Evolutionary conservation across 2,329 filamentous ascomycete species (phyloP), one percentile per base, ranked within the genome.

Genomic region (Ophiostoma ips): DNA sequence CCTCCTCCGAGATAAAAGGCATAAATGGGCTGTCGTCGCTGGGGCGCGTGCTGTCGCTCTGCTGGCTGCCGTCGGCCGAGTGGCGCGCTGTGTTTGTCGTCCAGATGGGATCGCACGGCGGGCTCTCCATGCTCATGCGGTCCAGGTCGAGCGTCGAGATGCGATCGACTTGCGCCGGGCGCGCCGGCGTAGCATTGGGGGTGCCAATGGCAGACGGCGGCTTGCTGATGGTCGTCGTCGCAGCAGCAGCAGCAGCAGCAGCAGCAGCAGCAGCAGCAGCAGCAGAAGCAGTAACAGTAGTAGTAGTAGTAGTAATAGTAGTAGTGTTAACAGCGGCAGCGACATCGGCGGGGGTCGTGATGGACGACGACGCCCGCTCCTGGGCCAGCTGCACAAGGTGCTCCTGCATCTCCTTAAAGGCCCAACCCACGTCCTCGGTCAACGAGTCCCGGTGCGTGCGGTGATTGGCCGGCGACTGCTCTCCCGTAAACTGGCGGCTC

Each of bases 371-470:
- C 15, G n/a, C 46, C 1, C 51, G 52, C 38, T 71, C 71, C 57
- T 72, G 66, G 54, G 79, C 73, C 46, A 81, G 63, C 58, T 81
- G 71, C 57, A 86, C 78, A 48, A 81, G 83, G 64, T 90, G 83
- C 58, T 81, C 76, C 57, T 86, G 83, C 83, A 92, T 85, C 58
- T 87, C 82, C 58, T 81, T 76, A 60, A 92, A 73, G 61, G 87
- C 87, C 81, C 84, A 90, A 51, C 76, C 68, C 52, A 75, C 70
- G 48, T 76, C 73, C 57, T 79, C 71, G 46, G 77, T 75, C 2
- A 78, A 81, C 44, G 78, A 79, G 59, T 81, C 78, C 37, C 78
- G 73, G 52, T 76, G 70, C 24, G 62, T 58, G 8, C 59, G 60
- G 36, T 59, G 50, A 10, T n/a, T 34, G 6, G 43, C n/a, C 9